Percentiles rank a stretch among this genome's conserved stretches.
Evolutionary conservation across 345 rosid species (phyloP).

Genomic region (Citrus reticulata): DNA sequence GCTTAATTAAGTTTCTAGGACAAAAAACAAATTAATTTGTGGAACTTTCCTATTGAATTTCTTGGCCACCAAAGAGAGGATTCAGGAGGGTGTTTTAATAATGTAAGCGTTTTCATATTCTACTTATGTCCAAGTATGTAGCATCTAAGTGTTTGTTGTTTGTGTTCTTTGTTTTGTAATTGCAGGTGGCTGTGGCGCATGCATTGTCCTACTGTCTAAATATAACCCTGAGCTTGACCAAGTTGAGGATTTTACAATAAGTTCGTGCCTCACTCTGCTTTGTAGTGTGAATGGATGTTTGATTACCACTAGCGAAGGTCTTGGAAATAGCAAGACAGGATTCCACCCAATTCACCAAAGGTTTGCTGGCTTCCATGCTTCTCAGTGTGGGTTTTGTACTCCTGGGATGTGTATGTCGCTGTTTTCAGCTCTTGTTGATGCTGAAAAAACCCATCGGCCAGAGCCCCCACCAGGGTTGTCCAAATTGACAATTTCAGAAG

Average conservation of each 20-base stretch:
- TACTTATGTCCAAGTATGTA: background rate
- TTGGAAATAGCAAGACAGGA: conserved; percentile 73
- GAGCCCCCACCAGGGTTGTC: conserved; percentile 54
- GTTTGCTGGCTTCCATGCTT: conserved; percentile 76
- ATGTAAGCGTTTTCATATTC: background rate
- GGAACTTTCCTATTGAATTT: background rate
- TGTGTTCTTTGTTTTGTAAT: background rate
- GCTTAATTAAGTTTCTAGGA: background rate
- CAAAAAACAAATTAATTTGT: background rate
- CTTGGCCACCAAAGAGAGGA: background rate
- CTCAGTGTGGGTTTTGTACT: conserved; percentile 95
- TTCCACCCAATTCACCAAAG: conserved; percentile 85
- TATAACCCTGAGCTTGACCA: conserved; percentile 48
- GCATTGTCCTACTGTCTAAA: conserved; percentile 68
- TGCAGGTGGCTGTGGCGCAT: conserved; percentile 97
- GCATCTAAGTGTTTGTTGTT: background rate
- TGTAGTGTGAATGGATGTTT: conserved; percentile 79
- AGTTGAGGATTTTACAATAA: conserved; percentile 57
- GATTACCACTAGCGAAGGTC: conserved; percentile 81
- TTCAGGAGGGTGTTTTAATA: background rate
- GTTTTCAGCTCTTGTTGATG: conserved; percentile 70
- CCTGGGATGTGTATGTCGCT: conserved; percentile 93
- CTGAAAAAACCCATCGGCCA: conserved; percentile 44
- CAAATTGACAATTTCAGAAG: conserved; percentile 62
- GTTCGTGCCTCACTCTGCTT: conserved; percentile 87